Evolutionary conservation across 345 rosid species (phyloP).

Genomic region (Salix brachista): DNA sequence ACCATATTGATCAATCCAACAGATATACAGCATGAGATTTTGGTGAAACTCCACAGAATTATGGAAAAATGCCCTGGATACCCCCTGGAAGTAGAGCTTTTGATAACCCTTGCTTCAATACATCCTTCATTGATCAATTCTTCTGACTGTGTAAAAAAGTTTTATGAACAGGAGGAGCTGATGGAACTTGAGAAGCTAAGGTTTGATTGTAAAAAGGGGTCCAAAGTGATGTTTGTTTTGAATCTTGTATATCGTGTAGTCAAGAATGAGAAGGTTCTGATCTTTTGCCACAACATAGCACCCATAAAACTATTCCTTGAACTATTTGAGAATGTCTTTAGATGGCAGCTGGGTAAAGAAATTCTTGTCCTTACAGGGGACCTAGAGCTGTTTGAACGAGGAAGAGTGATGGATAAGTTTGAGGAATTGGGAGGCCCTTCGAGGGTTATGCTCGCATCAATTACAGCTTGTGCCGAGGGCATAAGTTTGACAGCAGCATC

Average conservation of each 20-base stretch:
- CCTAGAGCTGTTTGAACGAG: conserved; percentile 80
- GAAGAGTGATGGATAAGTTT: conserved; percentile 73
- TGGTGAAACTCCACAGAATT: conserved; percentile 56
- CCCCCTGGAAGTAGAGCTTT: conserved; percentile 77
- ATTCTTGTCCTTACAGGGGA: conserved; percentile 75
- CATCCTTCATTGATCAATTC: conserved; percentile 79
- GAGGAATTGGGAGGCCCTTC: conserved; percentile 67
- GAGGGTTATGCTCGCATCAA: conserved; percentile 70
- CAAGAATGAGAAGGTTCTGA: conserved; percentile 65
- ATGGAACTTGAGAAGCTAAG: conserved; percentile 51
- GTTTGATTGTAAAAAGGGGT: conserved; percentile 58
- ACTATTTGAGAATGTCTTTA: conserved; percentile 60
- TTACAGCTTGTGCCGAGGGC: conserved; percentile 95
- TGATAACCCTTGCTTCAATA: conserved; percentile 81
- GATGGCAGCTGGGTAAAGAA: conserved; percentile 78
- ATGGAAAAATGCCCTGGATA: conserved; percentile 63
- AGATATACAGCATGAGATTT: conserved; percentile 53
- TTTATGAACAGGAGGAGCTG: conserved; percentile 47
- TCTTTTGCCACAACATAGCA: conserved; percentile 93
- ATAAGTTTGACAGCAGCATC: conserved; percentile 97
- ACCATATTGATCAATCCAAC: conserved; percentile 86
- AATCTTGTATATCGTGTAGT: conserved; percentile 75
- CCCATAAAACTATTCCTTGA: conserved; percentile 66
- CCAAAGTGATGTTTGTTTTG: conserved; percentile 87
- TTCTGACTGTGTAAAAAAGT: conserved; percentile 59